Evolutionary conservation across 2,329 filamentous ascomycete species (phyloP).

Genomic region (Purpureocillium takamizusanense): DNA sequence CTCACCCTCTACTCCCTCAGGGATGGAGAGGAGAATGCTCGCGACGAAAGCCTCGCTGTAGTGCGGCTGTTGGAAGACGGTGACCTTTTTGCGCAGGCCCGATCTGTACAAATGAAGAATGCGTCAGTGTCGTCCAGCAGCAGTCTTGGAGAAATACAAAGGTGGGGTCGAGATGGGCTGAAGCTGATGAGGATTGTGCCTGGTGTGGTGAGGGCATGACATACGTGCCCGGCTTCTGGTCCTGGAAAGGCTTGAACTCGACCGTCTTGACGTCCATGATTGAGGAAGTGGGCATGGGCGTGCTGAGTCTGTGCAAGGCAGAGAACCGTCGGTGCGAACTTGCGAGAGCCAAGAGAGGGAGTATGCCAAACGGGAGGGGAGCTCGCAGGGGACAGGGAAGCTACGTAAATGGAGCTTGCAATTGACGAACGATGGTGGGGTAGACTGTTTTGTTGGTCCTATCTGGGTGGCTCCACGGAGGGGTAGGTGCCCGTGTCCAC

Average conservation of each 20-base stretch:
- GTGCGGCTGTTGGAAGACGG: conserved; percentile 88
- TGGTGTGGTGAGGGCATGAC: conserved; percentile 31
- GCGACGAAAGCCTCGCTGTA: conserved; percentile 96
- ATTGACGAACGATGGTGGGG: too few species aligned
- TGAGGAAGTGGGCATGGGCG: neutral
- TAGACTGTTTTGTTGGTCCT: too few species aligned
- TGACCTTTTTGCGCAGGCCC: conserved; percentile 97
- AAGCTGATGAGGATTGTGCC: neutral
- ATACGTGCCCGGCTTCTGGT: conserved; percentile 99
- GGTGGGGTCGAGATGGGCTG: conserved; percentile 15
- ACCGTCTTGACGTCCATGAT: conserved; percentile 70
- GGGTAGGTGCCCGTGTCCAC: neutral
- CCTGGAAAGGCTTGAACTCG: conserved; percentile 74
- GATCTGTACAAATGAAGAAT: conserved; percentile 48
- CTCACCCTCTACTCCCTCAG: conserved; percentile 77
- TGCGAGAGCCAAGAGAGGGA: too few species aligned
- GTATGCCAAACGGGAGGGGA: too few species aligned
- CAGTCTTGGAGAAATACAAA: neutral
- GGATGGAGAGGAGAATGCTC: conserved; percentile 91
- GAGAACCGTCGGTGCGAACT: neutral
- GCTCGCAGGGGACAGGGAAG: too few species aligned
- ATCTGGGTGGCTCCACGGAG: neutral
- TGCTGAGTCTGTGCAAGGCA: neutral
- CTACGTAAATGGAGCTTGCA: too few species aligned
- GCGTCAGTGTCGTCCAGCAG: conserved; percentile 4